A percentile compares a stretch with the other conserved stretches of the same genome.
These are phyloP conservation scores for Xylaria longipes DNA, from an alignment of 495 filamentous ascomycete genomes.

Conservation along the genomic window DNA sequence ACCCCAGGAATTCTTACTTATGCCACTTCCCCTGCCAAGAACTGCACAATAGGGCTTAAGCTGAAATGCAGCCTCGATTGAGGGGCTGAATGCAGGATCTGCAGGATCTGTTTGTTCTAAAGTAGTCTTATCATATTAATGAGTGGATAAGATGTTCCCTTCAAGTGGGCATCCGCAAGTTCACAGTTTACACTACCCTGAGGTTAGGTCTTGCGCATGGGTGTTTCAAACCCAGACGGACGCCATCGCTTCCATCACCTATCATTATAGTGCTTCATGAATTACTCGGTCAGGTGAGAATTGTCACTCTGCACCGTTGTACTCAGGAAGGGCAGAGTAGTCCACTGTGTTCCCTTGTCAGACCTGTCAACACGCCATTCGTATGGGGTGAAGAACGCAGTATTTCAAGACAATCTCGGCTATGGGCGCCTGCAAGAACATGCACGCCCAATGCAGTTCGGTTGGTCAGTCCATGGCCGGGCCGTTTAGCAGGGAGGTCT, in stretches of 20 bases:
- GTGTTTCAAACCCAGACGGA: neutral
- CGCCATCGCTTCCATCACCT: neutral
- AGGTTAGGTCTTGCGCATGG: neutral
- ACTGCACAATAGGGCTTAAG: constrained; percentile 16
- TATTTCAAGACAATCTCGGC: constrained; percentile 4
- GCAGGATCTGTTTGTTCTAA: neutral
- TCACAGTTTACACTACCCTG: neutral
- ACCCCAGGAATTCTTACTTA: neutral
- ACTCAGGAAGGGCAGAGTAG: neutral
- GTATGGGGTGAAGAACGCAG: neutral
- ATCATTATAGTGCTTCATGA: neutral
- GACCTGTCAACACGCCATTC: constrained; percentile 7
- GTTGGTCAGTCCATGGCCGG: neutral
- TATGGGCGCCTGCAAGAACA: neutral
- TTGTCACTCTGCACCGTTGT: neutral
- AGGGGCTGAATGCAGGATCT: constrained; percentile 12
- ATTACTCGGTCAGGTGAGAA: neutral
- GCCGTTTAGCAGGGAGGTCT: constrained; percentile 10
- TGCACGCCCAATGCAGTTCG: neutral
- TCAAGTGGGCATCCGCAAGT: neutral
- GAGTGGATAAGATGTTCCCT: neutral
- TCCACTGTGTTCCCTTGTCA: constrained; percentile 12
- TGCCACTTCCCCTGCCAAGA: constrained; percentile 6
- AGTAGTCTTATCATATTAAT: neutral
- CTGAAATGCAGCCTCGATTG: constrained; percentile 23